Conservation (phyloP, 805 yeast species). For the Clavispora fructus region DNA sequence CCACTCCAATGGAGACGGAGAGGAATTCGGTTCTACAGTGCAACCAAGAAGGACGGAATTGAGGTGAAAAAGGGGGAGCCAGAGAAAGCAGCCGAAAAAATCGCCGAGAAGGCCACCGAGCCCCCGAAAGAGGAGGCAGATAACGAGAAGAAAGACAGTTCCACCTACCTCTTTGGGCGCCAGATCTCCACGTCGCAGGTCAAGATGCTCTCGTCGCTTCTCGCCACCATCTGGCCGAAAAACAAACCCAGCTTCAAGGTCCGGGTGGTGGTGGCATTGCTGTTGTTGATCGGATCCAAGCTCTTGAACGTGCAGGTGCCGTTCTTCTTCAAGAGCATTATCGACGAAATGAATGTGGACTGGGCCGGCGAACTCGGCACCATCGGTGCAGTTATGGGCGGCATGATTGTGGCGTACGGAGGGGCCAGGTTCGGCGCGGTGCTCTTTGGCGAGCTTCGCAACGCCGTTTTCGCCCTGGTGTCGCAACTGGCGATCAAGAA, state of each 20-base stretch:
- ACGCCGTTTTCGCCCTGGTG: conserved; percentile 92
- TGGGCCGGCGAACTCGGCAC: conserved; percentile 65
- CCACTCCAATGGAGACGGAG: background rate
- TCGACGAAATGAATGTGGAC: conserved; percentile 90
- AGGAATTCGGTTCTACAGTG: background rate
- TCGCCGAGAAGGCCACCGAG: no score
- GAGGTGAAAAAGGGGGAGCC: background rate
- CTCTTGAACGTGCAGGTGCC: conserved; percentile 93
- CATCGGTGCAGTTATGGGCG: conserved; percentile 59
- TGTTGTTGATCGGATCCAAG: conserved; percentile 74
- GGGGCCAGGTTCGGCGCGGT: conserved; percentile 93
- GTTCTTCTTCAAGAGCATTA: conserved; percentile 77
- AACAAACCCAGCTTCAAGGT: conserved; percentile 58
- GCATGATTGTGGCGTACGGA: conserved; percentile 80
- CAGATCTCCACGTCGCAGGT: conserved; percentile 35
- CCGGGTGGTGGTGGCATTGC: conserved; percentile 72
- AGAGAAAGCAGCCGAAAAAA: background rate
- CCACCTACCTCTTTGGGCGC: conserved; percentile 11
- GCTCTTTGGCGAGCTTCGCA: conserved; percentile 87
- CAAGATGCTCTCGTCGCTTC: conserved; percentile 56
- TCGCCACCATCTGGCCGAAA: conserved; percentile 79
- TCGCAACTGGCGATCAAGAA: conserved; percentile 90
- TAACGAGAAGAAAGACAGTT: conserved; percentile 1
- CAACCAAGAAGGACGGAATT: background rate
- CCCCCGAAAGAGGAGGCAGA: no score